phyloP scores from a whole-genome alignment of 1,284 basidiomycete species.

The Trichosporon sp. region DNA sequence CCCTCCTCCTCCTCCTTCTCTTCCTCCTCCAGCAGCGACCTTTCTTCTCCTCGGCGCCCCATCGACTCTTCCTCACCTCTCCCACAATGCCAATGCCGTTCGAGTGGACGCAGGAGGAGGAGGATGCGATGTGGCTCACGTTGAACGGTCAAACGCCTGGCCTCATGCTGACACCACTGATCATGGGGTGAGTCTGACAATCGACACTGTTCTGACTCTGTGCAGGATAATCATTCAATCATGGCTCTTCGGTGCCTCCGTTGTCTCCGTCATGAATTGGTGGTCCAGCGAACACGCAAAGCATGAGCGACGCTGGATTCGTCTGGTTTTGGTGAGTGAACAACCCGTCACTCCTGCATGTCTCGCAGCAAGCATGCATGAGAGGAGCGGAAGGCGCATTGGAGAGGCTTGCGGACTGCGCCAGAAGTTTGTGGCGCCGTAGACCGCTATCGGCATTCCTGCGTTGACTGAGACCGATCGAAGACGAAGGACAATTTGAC shows the following conservation, averaged over 20 bases:
- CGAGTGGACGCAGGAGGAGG: slow-evolving; percentile 1
- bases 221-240: slow-evolving; percentile 15
- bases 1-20: neutral
- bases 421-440: neutral
- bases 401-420: neutral
- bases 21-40: neutral
- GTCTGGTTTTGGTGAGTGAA: slow-evolving; percentile 11
- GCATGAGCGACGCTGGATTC: slow-evolving; percentile 7
- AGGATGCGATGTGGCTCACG: slow-evolving; percentile 2
- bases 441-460: neutral
- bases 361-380: neutral
- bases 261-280: slow-evolving; percentile 9
- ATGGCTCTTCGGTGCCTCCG: neutral
- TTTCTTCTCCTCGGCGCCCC: neutral
- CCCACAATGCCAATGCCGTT: neutral
- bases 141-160: slow-evolving; percentile 3
- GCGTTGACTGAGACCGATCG: neutral
- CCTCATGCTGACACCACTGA: slow-evolving; percentile 11
- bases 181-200: slow-evolving; percentile 11
- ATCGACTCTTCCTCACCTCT: too few species aligned
- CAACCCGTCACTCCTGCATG: neutral
- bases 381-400: neutral
- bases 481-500: neutral
- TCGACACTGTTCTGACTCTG: neutral
- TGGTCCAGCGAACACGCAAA: neutral